phyloP scores from a whole-genome alignment of 1,284 basidiomycete species.

The Ustilago trichophora region DNA sequence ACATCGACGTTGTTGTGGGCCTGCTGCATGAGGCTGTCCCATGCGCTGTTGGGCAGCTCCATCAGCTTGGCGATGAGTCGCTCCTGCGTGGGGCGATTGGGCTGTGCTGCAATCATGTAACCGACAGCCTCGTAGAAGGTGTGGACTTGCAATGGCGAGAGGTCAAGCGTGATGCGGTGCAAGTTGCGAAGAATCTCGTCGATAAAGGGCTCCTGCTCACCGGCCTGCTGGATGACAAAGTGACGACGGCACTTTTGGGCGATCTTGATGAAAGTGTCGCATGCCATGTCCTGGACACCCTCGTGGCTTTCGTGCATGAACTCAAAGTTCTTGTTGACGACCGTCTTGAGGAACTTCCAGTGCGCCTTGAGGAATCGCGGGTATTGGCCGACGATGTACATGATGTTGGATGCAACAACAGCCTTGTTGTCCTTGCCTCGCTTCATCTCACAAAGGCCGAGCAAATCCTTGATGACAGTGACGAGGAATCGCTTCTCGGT shows the following conservation, averaged over 20 bases:
- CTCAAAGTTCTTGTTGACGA: slow-evolving; percentile 99
- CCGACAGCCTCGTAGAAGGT: slow-evolving; percentile 84
- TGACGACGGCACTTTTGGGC: slow-evolving; percentile 98
- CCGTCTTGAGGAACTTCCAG: slow-evolving; percentile 99
- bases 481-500: slow-evolving; percentile 99
- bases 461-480: slow-evolving; percentile 97
- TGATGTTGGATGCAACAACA: slow-evolving; percentile 98
- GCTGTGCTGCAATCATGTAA: slow-evolving; percentile 99
- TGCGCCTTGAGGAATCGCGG: slow-evolving; percentile 99
- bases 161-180: slow-evolving; percentile 92
- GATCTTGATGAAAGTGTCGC: slow-evolving; percentile 99
- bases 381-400: slow-evolving; percentile 99
- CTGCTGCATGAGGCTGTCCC: slow-evolving; percentile 97
- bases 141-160: slow-evolving; percentile 86
- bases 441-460: slow-evolving; percentile 97
- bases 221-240: slow-evolving; percentile 98
- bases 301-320: slow-evolving; percentile 99
- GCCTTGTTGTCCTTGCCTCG: slow-evolving; percentile 99
- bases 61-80: slow-evolving; percentile 93
- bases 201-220: slow-evolving; percentile 96
- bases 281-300: slow-evolving; percentile 99
- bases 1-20: slow-evolving; percentile 93
- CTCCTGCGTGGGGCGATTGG: slow-evolving; percentile 96
- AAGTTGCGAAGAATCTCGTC: slow-evolving; percentile 94
- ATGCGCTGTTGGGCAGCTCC: slow-evolving; percentile 97